These are phyloP conservation scores for Tetradesmus obliquus DNA, from an alignment of 139 green algal species.

Conservation along the genomic window DNA sequence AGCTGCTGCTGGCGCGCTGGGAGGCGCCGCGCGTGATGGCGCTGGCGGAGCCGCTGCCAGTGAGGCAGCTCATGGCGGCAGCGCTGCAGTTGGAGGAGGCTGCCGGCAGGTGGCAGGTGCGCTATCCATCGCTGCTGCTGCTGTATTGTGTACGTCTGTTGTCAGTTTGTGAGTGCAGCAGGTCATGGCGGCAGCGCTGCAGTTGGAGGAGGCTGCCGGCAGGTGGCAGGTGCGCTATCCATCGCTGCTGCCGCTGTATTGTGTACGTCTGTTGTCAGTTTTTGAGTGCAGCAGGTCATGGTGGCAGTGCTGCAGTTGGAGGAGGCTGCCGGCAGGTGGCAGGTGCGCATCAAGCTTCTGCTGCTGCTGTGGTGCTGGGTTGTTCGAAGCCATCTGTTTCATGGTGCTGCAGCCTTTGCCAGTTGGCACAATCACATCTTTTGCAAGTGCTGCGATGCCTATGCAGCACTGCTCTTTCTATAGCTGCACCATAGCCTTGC, in stretches of 20 bases:
- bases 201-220: slow-evolving; percentile 71
- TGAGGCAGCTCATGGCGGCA: slow-evolving; percentile 71
- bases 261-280: background rate
- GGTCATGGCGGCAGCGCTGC: slow-evolving; percentile 75
- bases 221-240: slow-evolving; percentile 64
- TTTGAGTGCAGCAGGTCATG: slow-evolving; percentile 67
- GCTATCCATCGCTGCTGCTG: background rate
- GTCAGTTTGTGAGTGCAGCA: slow-evolving; percentile 52
- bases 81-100: slow-evolving; percentile 78
- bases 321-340: slow-evolving; percentile 71
- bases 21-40: slow-evolving; percentile 51
- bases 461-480: too few relatives aligned
- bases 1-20: slow-evolving; percentile 80
- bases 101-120: slow-evolving; percentile 71
- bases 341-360: slow-evolving; percentile 46
- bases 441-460: too few relatives aligned
- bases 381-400: too few relatives aligned
- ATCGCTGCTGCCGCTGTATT: background rate
- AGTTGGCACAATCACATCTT: background rate
- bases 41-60: slow-evolving; percentile 60
- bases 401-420: background rate
- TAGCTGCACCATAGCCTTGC: too few relatives aligned
- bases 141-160: too few relatives aligned
- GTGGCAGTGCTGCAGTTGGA: slow-evolving; percentile 74
- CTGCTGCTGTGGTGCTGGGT: background rate